Base-by-base conservation (phyloP, 1,284 basidiomycete species). In the Apiotrichum sp. region DNA sequence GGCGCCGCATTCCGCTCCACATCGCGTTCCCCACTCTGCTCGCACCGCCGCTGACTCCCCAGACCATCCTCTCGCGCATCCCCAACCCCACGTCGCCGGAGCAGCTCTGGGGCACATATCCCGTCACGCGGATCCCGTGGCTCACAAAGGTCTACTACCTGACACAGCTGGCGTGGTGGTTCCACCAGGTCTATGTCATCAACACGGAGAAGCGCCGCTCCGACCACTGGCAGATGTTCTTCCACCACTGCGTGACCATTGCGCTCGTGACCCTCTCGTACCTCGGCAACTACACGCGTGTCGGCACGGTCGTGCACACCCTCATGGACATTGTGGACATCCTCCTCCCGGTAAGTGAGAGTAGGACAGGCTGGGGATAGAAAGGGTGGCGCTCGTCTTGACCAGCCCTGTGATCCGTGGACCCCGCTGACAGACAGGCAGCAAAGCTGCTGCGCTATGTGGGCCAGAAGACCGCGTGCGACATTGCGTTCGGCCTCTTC, bases 251-350 rank as follows among this genome's bases (percentile, higher is more conserved):
- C 66, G 87, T 98, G 67, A 95, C 93, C 16, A 83, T 93, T 56
- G 73, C 81, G 41, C 83, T 98, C 62, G 84, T 97, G 77, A 73
- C 80, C 36, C 71, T 79, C 34, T 92, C 88, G 70, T 98, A 96
- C 77, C 80, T 81, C 53, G 84, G 81, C 73, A 88, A 93, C 76
- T 87, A 86, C 69, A 93, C 90, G 8, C 86, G 90, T 39, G 82
- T 95, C 48, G 95, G 95, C 16, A 89, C 86, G 63, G 79, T 91
- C 46, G 84, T 96, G 57, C 86, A 96, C 81, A 81, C 89, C 52
- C 78, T 97, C 39, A 95, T 97, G 91, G 95, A 98, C 70, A 85
- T 85, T 62, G 88, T 86, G 71, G 95, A 98, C 76, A 88, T 98
- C 55, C 84, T 91, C 68, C 77, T 98, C 8, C 89, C 93, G 6